A percentile compares a stretch with the other conserved stretches of the same genome.
These are phyloP conservation scores for Aspergillus indologenus DNA, from an alignment of 495 filamentous ascomycete genomes.

Conservation along the genomic window DNA sequence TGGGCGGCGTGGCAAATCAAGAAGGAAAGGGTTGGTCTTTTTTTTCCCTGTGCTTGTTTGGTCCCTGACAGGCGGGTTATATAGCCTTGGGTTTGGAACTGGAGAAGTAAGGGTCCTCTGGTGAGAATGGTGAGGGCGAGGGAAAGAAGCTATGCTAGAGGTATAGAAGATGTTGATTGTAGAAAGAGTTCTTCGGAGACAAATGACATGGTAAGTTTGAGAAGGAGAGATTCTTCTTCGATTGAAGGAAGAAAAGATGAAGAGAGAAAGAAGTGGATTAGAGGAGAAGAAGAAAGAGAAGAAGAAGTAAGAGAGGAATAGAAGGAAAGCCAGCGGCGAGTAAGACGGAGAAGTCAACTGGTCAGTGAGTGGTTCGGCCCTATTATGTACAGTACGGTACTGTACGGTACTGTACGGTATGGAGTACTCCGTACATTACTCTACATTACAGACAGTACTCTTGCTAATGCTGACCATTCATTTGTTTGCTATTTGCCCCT, in stretches of 20 bases:
- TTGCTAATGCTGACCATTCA: too few species aligned
- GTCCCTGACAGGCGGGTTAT: not conserved
- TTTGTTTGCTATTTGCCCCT: too few species aligned
- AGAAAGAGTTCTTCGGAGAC: conserved; percentile 20
- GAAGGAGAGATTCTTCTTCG: conserved; percentile 1
- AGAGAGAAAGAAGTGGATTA: conserved; percentile 7
- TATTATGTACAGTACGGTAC: too few species aligned
- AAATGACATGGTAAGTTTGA: conserved; percentile 28
- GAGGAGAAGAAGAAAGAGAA: conserved; percentile 6
- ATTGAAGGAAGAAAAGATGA: conserved; percentile 11
- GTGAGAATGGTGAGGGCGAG: not conserved
- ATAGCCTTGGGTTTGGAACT: not conserved
- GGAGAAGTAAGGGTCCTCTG: not conserved
- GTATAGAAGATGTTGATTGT: conserved; percentile 15
- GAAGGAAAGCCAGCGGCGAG: not conserved
- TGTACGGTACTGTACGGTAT: too few species aligned
- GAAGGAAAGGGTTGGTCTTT: not conserved
- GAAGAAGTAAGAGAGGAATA: conserved; percentile 3
- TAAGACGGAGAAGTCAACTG: not conserved
- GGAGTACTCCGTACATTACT: too few species aligned
- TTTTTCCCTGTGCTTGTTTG: not conserved
- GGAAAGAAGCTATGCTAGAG: conserved; percentile 19
- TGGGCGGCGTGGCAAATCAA: not conserved
- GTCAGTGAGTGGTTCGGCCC: too few species aligned
- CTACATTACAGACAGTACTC: too few species aligned